Percentiles rank a stretch among this genome's conserved stretches.
These are phyloP conservation scores for Trichoderma asperellum DNA, from an alignment of 2,329 filamentous ascomycete species.

Conservation along the genomic window DNA sequence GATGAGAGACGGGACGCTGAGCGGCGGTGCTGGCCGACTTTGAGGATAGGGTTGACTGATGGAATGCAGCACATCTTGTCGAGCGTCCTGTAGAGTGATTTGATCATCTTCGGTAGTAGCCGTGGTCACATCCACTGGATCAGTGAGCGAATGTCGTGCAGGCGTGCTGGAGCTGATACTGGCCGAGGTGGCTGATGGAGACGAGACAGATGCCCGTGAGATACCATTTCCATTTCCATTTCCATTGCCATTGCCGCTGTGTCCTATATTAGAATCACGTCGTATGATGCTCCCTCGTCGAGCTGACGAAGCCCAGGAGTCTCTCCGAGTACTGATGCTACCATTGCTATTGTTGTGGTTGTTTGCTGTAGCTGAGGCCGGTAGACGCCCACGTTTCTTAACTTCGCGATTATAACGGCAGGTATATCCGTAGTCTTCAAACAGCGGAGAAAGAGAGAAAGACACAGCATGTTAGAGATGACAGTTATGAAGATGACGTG, in stretches of 20 bases:
- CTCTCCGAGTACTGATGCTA: conserved; percentile 14
- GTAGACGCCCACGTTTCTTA: conserved; percentile 45
- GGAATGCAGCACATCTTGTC: conserved; percentile 14
- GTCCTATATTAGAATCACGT: not conserved
- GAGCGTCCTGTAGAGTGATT: not conserved
- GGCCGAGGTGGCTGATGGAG: conserved; percentile 19
- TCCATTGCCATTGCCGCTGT: not conserved
- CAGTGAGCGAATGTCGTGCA: conserved; percentile 10
- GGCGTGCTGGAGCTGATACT: conserved; percentile 22
- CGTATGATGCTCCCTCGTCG: conserved; percentile 24
- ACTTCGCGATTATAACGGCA: conserved; percentile 45
- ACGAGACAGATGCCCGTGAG: conserved; percentile 17
- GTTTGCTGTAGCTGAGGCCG: conserved; percentile 33
- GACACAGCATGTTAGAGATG: conserved; percentile 13
- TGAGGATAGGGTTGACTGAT: conserved; percentile 17
- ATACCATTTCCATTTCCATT: conserved; percentile 1
- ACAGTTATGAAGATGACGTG: not conserved
- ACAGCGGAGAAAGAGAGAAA: not conserved
- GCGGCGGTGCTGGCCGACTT: conserved; percentile 29
- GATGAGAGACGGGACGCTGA: conserved; percentile 34
- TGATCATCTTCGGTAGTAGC: conserved; percentile 13
- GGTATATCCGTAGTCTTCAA: conserved; percentile 44
- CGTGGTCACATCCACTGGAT: conserved; percentile 1
- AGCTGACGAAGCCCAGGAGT: conserved; percentile 21
- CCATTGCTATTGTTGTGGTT: not conserved